Conservation (phyloP, 345 rosid genomes). For the Citrus sp. region DNA sequence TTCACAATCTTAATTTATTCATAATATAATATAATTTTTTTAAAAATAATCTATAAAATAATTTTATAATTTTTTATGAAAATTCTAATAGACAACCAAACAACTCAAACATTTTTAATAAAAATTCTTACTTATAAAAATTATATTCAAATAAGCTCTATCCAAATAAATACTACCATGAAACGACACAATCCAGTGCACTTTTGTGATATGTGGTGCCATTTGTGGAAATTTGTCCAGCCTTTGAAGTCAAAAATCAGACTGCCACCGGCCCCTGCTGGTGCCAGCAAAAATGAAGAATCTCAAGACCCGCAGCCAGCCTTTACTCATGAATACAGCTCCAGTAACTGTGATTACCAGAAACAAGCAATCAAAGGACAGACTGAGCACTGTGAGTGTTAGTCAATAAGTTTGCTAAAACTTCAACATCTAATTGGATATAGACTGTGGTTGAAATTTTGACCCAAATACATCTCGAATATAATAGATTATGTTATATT, state of each 20-base stretch:
- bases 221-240: neutral
- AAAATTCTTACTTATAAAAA: too few relatives aligned
- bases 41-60: too few relatives aligned
- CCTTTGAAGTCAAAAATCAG: slow-evolving; percentile 6
- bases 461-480: neutral
- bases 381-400: neutral
- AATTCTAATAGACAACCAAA: too few relatives aligned
- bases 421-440: slow-evolving; percentile 4
- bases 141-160: too few relatives aligned
- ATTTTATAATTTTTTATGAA: too few relatives aligned
- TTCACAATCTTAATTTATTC: too few relatives aligned
- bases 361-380: neutral
- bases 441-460: slow-evolving; percentile 9
- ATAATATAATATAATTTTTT: too few relatives aligned
- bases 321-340: neutral
- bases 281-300: neutral
- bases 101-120: too few relatives aligned
- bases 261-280: neutral
- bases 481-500: neutral
- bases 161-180: too few relatives aligned
- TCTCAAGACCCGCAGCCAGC: too few relatives aligned
- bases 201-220: neutral
- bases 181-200: too few relatives aligned
- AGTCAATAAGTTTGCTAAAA: slow-evolving; percentile 4
- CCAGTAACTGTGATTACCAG: neutral